Evolutionary conservation across 345 rosid genomes (phyloP), one percentile per base, ranked within the genome.

Genomic region (Populus ilicifolia): DNA sequence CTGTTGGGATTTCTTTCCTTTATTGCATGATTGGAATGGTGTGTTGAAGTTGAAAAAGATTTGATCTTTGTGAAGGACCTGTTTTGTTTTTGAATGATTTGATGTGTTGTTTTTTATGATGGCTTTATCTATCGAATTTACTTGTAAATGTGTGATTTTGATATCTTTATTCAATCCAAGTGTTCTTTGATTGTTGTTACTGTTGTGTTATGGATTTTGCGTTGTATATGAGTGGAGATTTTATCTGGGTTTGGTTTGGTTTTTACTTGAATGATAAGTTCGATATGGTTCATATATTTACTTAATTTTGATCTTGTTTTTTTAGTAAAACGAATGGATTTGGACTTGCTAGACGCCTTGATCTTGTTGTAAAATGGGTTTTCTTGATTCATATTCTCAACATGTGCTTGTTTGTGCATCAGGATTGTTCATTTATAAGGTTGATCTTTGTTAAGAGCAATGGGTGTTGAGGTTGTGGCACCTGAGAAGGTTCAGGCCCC

Each of bases 381-480:
- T 16, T 70, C 29, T 61, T 68, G 25, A 77, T 43, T 44, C 41
- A 33, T 62, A 16, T 33, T 27, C 27, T 27, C 59, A 29, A 3
- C 10, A 17, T 63, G 21, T 30, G 11, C 39, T 27, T 62, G 38
- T 71, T 50, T 39, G 71, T 64, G n/a, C 11, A 18, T 44, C 62
- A 52, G 68, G 59, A 14, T 39, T 29, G 33, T 67, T 66, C 38
- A 10, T 25, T 74, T 85, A 65, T 75, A 64, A 63, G 77, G 77
- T 48, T 75, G 25, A 72, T 70, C 46, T 74, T 68, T 79, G 75
- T 73, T 66, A 70, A 75, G 82, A 77, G 76, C 74, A 69, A 94
- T 94, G 99, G 93, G 91, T 46, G 91, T 91, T 64, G 98, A 94
- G 87, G 93, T 89, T 77, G 87, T 83, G 75, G 92, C 88, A 78